phyloP scores from a whole-genome alignment of 2,329 filamentous ascomycete species.

The Cladophialophora chaetospira region DNA sequence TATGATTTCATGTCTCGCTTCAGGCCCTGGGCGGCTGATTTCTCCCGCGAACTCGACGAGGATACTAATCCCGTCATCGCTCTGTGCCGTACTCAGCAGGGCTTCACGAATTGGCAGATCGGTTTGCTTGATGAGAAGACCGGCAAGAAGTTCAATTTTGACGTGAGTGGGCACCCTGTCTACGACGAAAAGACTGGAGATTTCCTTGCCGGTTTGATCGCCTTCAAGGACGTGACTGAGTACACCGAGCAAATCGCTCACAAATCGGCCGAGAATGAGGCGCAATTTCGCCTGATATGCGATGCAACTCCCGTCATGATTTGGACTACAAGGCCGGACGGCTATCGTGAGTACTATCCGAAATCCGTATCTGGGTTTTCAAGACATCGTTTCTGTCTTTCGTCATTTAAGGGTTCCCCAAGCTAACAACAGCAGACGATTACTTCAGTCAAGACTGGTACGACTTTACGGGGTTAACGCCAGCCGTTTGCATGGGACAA shows the following conservation, averaged over 20 bases:
- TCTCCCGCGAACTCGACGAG: slow-evolving; percentile 58
- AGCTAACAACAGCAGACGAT: too few relatives aligned
- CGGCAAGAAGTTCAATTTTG: slow-evolving; percentile 60
- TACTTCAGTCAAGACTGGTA: slow-evolving; percentile 81
- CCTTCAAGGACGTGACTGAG: slow-evolving; percentile 71
- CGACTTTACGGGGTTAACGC: slow-evolving; percentile 70
- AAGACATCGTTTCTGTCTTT: too few relatives aligned
- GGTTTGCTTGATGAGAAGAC: slow-evolving; percentile 62
- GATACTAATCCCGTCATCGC: slow-evolving; percentile 69
- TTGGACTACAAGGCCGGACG: slow-evolving; percentile 71
- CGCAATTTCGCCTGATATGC: slow-evolving; percentile 73
- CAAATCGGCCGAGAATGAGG: slow-evolving; percentile 70
- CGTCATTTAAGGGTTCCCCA: too few relatives aligned
- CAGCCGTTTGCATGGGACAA: slow-evolving; percentile 63
- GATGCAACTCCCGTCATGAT: slow-evolving; percentile 72
- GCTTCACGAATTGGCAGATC: slow-evolving; percentile 61
- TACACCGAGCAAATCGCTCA: slow-evolving; percentile 69
- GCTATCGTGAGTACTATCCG: slow-evolving; percentile 71
- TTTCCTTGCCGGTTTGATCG: slow-evolving; percentile 71
- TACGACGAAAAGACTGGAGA: slow-evolving; percentile 68
- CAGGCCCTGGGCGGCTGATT: slow-evolving; percentile 67
- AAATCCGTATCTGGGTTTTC: too few relatives aligned
- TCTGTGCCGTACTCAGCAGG: slow-evolving; percentile 62
- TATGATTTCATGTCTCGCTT: slow-evolving; percentile 63
- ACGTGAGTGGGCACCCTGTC: slow-evolving; percentile 68